Percentiles rank a stretch among this genome's conserved stretches.
These are phyloP conservation scores for Gastrodia elata DNA, from an alignment of 106 monocot genomes.

Conservation along the genomic window DNA sequence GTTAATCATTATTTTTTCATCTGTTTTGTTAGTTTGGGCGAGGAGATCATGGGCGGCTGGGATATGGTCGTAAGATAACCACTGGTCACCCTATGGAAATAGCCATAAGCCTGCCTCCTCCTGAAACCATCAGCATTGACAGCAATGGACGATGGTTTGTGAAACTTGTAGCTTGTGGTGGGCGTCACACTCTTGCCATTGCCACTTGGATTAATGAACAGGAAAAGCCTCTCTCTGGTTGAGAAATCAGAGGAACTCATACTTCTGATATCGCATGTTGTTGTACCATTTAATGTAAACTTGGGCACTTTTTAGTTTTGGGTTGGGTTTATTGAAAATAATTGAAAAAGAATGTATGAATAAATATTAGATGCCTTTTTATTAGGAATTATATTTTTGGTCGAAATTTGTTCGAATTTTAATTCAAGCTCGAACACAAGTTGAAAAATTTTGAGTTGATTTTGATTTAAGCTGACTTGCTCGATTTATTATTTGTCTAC, in stretches of 20 bases:
- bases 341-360: not conserved
- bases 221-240: not conserved
- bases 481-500: too few species aligned
- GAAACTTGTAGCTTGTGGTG: conserved; percentile 51
- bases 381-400: too few species aligned
- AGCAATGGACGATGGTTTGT: conserved; percentile 39
- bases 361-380: not conserved
- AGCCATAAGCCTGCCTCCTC: conserved; percentile 43
- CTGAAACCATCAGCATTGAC: conserved; percentile 6
- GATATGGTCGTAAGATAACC: conserved; percentile 55
- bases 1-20: not conserved
- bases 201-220: conserved; percentile 17
- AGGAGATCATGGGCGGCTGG: conserved; percentile 66
- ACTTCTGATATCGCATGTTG: not conserved
- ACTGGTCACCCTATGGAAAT: conserved; percentile 66
- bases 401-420: too few species aligned
- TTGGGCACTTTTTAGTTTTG: not conserved
- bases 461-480: too few species aligned
- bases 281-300: not conserved
- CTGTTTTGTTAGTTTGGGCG: conserved; percentile 42
- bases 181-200: conserved; percentile 86
- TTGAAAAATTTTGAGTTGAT: too few species aligned
- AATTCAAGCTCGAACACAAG: too few species aligned
- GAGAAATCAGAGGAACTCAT: not conserved
- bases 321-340: not conserved